Evolutionary conservation across 1,284 basidiomycete species (phyloP).

Genomic region (Leucoagaricus sp.): DNA sequence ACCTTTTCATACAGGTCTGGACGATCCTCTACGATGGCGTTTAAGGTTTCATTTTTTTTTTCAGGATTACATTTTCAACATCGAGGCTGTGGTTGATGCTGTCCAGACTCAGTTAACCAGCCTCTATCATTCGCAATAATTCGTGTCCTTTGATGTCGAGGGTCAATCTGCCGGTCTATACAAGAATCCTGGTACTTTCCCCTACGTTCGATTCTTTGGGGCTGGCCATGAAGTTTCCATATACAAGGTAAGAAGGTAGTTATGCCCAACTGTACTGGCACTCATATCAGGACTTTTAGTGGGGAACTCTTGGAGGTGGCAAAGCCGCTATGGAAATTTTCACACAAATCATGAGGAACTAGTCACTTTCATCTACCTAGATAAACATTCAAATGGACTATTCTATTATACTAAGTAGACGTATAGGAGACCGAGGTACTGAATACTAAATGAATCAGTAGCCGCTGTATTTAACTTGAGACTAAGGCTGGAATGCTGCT

Average conservation of each 20-base stretch:
- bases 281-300: constrained; percentile 17
- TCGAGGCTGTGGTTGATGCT: constrained; percentile 60
- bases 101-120: constrained; percentile 41
- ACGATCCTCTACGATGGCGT: constrained; percentile 58
- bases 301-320: constrained; percentile 29
- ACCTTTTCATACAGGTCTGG: constrained; percentile 29
- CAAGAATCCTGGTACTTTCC: constrained; percentile 64
- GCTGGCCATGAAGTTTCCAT: constrained; percentile 53
- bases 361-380: constrained; percentile 26
- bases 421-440: too few species aligned
- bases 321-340: constrained; percentile 42
- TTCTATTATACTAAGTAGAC: too few species aligned
- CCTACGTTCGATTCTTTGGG: constrained; percentile 20
- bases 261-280: not conserved
- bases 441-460: too few species aligned
- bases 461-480: too few species aligned
- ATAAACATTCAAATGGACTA: not conserved
- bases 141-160: constrained; percentile 50
- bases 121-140: constrained; percentile 39
- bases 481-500: too few species aligned
- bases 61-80: constrained; percentile 60
- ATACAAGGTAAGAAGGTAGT: constrained; percentile 36
- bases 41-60: constrained; percentile 27
- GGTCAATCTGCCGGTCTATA: constrained; percentile 51
- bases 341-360: constrained; percentile 36